Conservation (phyloP, 768 basidiomycete genomes). For the Hemileccinum impolitum region DNA sequence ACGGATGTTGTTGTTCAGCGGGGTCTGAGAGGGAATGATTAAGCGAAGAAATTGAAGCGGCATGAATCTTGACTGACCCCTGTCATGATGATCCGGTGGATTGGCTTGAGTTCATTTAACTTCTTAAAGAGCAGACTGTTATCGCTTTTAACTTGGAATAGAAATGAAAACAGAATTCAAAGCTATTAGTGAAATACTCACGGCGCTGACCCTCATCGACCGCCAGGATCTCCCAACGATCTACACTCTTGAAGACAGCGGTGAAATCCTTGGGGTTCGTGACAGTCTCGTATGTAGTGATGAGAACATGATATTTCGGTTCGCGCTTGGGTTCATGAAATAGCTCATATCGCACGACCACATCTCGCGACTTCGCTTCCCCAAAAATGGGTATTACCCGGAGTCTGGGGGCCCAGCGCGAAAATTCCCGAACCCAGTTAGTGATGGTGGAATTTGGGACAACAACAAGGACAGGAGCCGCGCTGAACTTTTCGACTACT, state of each 20-base stretch:
- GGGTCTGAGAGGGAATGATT: constrained; percentile 52
- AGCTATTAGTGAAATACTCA: constrained; percentile 40
- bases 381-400: constrained; percentile 85
- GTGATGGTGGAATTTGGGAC: constrained; percentile 96
- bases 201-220: constrained; percentile 92
- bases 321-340: constrained; percentile 53
- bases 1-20: constrained; percentile 94
- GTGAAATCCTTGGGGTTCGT: constrained; percentile 65
- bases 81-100: constrained; percentile 87
- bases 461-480: constrained; percentile 81
- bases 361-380: constrained; percentile 72
- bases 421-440: constrained; percentile 94
- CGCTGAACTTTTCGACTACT: constrained; percentile 51
- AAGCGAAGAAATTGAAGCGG: neutral
- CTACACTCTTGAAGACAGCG: constrained; percentile 73
- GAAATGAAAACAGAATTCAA: constrained; percentile 5
- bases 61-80: constrained; percentile 48
- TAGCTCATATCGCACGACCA: constrained; percentile 81
- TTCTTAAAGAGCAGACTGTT: constrained; percentile 75
- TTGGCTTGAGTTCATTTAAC: constrained; percentile 71
- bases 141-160: constrained; percentile 74
- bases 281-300: constrained; percentile 91
- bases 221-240: constrained; percentile 89
- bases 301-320: constrained; percentile 81
- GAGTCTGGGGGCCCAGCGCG: constrained; percentile 63